phyloP scores from a whole-genome alignment of 176 grass and related monocot species.

The Hordeum marinum region DNA sequence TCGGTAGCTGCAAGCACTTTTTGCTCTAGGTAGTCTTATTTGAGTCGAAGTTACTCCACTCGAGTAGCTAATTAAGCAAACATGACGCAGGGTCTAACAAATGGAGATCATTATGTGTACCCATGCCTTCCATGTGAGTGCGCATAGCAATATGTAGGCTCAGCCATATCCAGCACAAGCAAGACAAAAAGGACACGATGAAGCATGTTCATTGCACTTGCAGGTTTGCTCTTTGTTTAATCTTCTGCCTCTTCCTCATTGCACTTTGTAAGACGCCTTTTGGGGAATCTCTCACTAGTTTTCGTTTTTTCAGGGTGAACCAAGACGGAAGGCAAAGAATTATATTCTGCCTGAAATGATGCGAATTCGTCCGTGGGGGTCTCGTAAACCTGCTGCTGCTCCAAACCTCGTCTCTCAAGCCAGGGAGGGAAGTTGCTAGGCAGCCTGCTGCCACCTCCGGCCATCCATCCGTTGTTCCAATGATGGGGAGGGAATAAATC shows the following conservation, averaged over 20 bases:
- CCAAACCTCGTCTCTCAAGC: background rate
- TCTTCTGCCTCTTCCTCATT: background rate
- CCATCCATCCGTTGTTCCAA: background rate
- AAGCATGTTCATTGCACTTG: conserved; percentile 7
- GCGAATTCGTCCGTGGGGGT: background rate
- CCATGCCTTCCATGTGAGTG: background rate
- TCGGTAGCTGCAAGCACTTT: too few relatives aligned
- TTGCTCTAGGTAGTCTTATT: too few relatives aligned
- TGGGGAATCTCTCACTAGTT: background rate
- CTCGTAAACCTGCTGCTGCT: background rate
- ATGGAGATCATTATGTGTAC: too few relatives aligned
- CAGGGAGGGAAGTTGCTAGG: conserved; percentile 25
- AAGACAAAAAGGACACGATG: conserved; percentile 24
- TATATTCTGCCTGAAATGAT: conserved; percentile 19
- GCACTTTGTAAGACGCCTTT: conserved; percentile 16
- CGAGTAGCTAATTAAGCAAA: background rate
- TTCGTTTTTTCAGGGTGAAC: background rate
- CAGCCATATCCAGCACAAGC: conserved; percentile 14
- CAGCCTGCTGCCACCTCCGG: background rate
- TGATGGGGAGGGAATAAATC: conserved; percentile 3
- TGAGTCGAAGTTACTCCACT: background rate
- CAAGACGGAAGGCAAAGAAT: background rate
- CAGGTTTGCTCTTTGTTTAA: background rate
- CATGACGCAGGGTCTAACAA: background rate
- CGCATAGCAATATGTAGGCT: background rate